These are phyloP conservation scores for Dicorynia guianensis DNA, from an alignment of 306 rosid species.

Conservation along the genomic window DNA sequence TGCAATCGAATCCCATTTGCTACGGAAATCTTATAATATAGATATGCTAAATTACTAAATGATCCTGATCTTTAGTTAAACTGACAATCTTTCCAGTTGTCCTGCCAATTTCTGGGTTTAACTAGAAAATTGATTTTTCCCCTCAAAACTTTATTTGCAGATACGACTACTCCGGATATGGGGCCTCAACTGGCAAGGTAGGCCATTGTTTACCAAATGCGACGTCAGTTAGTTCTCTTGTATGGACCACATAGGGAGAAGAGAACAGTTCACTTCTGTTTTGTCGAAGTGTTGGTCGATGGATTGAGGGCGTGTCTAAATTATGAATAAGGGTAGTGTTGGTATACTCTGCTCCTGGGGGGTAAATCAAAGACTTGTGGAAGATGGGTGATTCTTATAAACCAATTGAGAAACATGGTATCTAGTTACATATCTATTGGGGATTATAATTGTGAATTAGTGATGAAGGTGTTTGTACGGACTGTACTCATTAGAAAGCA, in stretches of 20 bases:
- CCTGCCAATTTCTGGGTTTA: slow-evolving; percentile 21
- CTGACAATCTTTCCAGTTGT: background rate
- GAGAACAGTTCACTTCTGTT: background rate
- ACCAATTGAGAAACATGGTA: background rate
- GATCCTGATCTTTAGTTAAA: slow-evolving; percentile 5
- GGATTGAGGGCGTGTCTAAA: background rate
- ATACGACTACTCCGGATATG: slow-evolving; percentile 98
- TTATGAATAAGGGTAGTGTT: background rate
- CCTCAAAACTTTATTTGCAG: slow-evolving; percentile 62
- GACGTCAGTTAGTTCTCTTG: slow-evolving; percentile 4
- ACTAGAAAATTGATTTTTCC: slow-evolving; percentile 36
- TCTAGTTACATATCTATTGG: background rate
- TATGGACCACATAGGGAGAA: background rate
- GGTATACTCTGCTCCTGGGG: background rate
- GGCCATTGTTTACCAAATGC: slow-evolving; percentile 42
- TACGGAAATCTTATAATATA: background rate
- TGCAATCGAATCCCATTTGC: no score
- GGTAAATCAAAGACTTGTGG: slow-evolving; percentile 10
- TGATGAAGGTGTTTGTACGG: background rate
- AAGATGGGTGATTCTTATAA: background rate
- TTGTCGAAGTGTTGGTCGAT: slow-evolving; percentile 8
- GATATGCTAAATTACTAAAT: background rate
- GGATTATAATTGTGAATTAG: slow-evolving; percentile 3
- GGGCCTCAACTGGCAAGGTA: slow-evolving; percentile 98
- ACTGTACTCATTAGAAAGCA: background rate